Evolutionary conservation across 805 yeast genomes (phyloP), one percentile per base, ranked within the genome.

Genomic region (Wickerhamiella spandovensis): DNA sequence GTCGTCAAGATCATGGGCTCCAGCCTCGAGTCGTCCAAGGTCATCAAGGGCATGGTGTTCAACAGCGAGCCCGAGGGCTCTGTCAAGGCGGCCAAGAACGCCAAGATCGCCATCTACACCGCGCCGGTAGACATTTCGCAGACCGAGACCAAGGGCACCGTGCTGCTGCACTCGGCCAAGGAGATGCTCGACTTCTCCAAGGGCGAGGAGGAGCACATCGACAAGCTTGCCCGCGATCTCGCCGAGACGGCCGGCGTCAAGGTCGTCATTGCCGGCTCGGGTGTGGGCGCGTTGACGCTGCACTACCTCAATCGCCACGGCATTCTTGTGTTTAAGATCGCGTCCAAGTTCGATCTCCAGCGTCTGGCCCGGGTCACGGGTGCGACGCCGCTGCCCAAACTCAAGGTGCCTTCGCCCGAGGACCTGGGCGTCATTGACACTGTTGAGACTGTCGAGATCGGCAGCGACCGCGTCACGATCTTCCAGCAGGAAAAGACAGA

Each of bases 121-220:
- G 82, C 95, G 66, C 97, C 97, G 24, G 79, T 92, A 50, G 98
- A 92, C 68, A 86, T 86, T 53, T 82, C 96, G 13, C 82, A 88
- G 53, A 89, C 98, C n/a, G 98, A 92, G 71, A 90, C 97, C 21
- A 90, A 90, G 70, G 97, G 98, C 47, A 92, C 98, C 15, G 98
- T 92, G 46, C 73, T 92, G 61, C 75, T 92, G 57, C 96, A 92
- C 70, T 89, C 87, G 62, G 98, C 98, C 12, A 76, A 90, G 67
- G 97, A 92, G 68, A 89, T 92, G 97, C 74, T 90, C 56, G 94
- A 88, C 62, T 92, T 92, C 71, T 78, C 95, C 57, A 85, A 83
- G 72, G 97, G 97, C 60, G 98, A 92, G 70, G 98, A 92, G 69
- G 82, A 81, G 49, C 97, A 87, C 66, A 76, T 92, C 61, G 96